Conservation (phyloP, 495 filamentous ascomycete species). For the Barbatosphaeria neglecta region DNA sequence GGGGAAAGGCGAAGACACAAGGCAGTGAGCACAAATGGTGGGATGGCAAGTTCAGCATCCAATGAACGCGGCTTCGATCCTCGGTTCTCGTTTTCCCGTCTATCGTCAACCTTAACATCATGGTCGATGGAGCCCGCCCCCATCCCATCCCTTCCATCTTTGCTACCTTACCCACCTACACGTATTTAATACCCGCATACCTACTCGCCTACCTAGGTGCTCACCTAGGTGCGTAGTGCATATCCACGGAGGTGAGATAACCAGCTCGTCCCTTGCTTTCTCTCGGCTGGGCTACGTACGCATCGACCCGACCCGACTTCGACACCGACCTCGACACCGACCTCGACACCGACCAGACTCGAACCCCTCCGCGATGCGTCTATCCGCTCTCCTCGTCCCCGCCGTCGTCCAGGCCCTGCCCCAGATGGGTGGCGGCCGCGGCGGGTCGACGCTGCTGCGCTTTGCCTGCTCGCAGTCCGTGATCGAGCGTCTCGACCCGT, state of each 20-base stretch:
- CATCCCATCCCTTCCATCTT: background rate
- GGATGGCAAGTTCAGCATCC: too few species aligned
- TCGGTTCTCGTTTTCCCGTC: background rate
- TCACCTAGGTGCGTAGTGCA: background rate
- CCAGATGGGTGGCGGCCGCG: conserved; percentile 3
- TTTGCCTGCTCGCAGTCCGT: conserved; percentile 19
- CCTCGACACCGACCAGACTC: too few species aligned
- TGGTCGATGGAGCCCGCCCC: background rate
- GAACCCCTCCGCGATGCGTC: conserved; percentile 8
- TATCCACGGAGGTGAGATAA: background rate
- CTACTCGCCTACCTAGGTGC: background rate
- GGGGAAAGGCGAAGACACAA: background rate
- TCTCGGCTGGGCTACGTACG: too few species aligned
- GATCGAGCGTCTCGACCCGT: conserved; percentile 16
- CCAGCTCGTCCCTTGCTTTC: background rate
- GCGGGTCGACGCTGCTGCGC: conserved; percentile 11
- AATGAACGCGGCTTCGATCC: background rate
- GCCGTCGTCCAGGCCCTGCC: conserved; percentile 8
- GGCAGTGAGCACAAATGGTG: too few species aligned
- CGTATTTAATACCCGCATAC: background rate
- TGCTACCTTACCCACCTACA: too few species aligned
- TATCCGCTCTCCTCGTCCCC: conserved; percentile 6
- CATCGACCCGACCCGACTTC: too few species aligned
- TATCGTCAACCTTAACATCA: background rate
- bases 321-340: too few species aligned